Evolutionary conservation across 495 filamentous ascomycete genomes (phyloP).

Genomic region (Talaromyces adpressus): DNA sequence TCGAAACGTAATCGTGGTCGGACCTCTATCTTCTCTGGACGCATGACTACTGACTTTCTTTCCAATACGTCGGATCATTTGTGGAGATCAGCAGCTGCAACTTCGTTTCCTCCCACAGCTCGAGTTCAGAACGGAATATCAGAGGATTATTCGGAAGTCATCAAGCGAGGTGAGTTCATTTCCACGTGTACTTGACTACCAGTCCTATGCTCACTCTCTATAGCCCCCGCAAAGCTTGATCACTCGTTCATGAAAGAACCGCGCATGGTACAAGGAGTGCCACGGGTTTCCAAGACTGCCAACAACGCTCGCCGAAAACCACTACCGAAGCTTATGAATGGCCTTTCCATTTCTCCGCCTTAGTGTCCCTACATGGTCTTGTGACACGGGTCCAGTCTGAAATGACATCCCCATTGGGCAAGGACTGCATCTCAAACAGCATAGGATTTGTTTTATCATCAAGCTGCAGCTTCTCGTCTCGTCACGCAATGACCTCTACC

Average conservation of each 20-base stretch:
- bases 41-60: constrained; percentile 60
- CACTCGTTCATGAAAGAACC: constrained; percentile 82
- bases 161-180: constrained; percentile 47
- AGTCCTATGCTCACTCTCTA: constrained; percentile 1
- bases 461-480: not conserved
- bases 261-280: constrained; percentile 66
- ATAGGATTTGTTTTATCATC: not conserved
- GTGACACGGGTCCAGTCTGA: not conserved
- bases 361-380: constrained; percentile 8
- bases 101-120: constrained; percentile 55
- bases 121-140: constrained; percentile 52
- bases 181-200: not conserved
- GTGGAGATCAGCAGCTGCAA: constrained; percentile 84
- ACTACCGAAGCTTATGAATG: constrained; percentile 62
- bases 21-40: constrained; percentile 41
- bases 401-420: not conserved
- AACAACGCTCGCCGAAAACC: constrained; percentile 62
- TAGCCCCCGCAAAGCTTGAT: constrained; percentile 79
- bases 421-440: not conserved
- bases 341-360: constrained; percentile 41
- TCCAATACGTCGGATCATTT: constrained; percentile 83
- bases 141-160: constrained; percentile 54
- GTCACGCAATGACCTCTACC: not conserved
- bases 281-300: constrained; percentile 53
- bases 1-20: constrained; percentile 86